phyloP scores from a whole-genome alignment of 2,329 filamentous ascomycete species.

The Fusarium continuum region DNA sequence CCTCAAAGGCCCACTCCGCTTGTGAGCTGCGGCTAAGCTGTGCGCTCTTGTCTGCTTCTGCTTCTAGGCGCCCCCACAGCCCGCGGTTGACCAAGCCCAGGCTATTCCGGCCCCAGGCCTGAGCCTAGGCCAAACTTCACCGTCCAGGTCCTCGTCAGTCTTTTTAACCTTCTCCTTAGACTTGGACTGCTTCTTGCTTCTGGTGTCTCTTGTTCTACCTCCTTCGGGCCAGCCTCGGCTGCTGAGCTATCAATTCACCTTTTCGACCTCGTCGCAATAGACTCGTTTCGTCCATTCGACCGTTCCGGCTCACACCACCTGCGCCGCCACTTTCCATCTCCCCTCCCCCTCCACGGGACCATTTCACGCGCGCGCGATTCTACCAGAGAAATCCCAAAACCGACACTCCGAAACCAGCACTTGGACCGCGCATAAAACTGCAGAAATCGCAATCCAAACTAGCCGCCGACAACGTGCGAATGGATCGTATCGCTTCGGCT shows the following conservation, averaged over 20 bases:
- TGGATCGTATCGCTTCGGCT: slow-evolving; percentile 39
- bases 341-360: slow-evolving; percentile 33
- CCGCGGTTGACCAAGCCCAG: slow-evolving; percentile 35
- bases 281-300: slow-evolving; percentile 23
- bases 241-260: slow-evolving; percentile 31
- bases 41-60: slow-evolving; percentile 3
- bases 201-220: slow-evolving; percentile 25
- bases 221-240: slow-evolving; percentile 19
- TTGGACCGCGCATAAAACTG: slow-evolving; percentile 19
- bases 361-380: slow-evolving; percentile 30
- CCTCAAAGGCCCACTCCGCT: slow-evolving; percentile 26
- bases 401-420: slow-evolving; percentile 18
- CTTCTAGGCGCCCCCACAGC: slow-evolving; percentile 14
- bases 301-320: slow-evolving; percentile 33
- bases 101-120: slow-evolving; percentile 39
- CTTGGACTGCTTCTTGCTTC: slow-evolving; percentile 16
- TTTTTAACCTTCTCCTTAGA: slow-evolving; percentile 31
- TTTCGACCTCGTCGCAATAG: slow-evolving; percentile 2
- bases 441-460: slow-evolving; percentile 28
- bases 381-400: slow-evolving; percentile 1
- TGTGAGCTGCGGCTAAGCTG: slow-evolving; percentile 8
- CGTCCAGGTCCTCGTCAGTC: slow-evolving; percentile 38
- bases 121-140: slow-evolving; percentile 42
- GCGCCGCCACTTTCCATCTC: slow-evolving; percentile 32
- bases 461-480: slow-evolving; percentile 35